Percentiles rank a stretch among this genome's conserved stretches.
phyloP scores from a whole-genome alignment of 2,329 filamentous ascomycete genomes.

The Knufia fluminis region DNA sequence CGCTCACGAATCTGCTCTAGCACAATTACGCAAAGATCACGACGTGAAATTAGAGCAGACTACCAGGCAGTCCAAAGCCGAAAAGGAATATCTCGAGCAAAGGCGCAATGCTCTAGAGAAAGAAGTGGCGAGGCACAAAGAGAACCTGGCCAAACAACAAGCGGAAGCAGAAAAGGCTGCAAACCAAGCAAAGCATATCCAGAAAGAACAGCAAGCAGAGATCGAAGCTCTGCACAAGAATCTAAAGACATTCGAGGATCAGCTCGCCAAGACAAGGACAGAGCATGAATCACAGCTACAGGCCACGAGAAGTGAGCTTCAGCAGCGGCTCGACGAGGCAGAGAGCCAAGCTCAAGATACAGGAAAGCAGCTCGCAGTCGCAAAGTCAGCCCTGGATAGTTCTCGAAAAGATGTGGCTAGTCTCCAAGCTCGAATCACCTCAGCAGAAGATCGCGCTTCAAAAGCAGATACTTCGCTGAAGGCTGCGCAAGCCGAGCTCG shows the following conservation, averaged over 20 bases:
- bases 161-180: constrained; percentile 20
- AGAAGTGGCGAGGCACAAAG: constrained; percentile 11
- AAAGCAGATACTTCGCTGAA: constrained; percentile 24
- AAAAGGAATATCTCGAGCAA: constrained; percentile 39
- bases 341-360: constrained; percentile 52
- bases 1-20: constrained; percentile 18
- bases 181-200: constrained; percentile 8
- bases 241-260: constrained; percentile 4
- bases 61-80: constrained; percentile 35
- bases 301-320: constrained; percentile 17
- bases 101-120: constrained; percentile 33
- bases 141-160: constrained; percentile 13
- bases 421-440: constrained; percentile 7
- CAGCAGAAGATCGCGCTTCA: constrained; percentile 31
- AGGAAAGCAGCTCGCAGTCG: constrained; percentile 40
- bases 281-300: constrained; percentile 4
- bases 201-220: constrained; percentile 16
- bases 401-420: constrained; percentile 15
- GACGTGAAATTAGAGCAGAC: constrained; percentile 36
- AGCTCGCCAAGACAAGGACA: neutral
- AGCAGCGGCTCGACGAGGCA: constrained; percentile 48
- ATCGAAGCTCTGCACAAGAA: constrained; percentile 11
- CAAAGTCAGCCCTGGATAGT: constrained; percentile 27
- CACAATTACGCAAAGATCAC: constrained; percentile 39
- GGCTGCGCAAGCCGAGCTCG: constrained; percentile 14